These are phyloP conservation scores for Ampelocalamus luodianensis DNA, from an alignment of 176 grass and related monocot genomes.

Conservation along the genomic window DNA sequence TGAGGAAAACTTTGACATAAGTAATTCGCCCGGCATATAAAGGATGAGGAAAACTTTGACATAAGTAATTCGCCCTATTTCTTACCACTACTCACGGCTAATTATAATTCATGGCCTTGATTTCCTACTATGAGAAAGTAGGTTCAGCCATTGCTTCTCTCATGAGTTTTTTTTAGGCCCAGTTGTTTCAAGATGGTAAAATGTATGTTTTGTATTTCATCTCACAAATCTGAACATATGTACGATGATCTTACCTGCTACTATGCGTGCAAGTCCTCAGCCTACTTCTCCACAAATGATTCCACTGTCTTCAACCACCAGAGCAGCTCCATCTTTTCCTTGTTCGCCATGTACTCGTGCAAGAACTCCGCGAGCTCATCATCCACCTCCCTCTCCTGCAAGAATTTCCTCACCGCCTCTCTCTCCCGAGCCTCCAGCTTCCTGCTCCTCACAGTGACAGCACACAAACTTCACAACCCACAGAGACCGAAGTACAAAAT, in stretches of 20 bases:
- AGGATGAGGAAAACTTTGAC: too few species aligned
- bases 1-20: too few species aligned
- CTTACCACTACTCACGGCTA: background rate
- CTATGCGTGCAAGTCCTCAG: background rate
- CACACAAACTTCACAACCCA: background rate
- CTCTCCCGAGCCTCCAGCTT: constrained; percentile 52
- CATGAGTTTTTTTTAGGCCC: background rate
- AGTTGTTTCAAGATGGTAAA: background rate
- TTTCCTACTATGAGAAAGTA: background rate
- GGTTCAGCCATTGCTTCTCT: background rate
- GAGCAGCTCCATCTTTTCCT: constrained; percentile 82
- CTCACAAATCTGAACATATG: background rate
- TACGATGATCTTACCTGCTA: constrained; percentile 12
- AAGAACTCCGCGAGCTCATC: constrained; percentile 74
- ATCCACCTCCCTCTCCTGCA: constrained; percentile 73
- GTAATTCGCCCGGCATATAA: too few species aligned
- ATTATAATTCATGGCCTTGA: background rate
- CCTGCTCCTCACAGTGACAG: constrained; percentile 38
- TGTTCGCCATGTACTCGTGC: constrained; percentile 80
- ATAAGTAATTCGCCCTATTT: background rate
- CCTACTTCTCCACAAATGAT: constrained; percentile 71
- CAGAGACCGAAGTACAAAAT: background rate
- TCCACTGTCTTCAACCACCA: constrained; percentile 75
- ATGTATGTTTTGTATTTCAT: background rate
- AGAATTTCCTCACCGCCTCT: constrained; percentile 57